Base-by-base conservation (phyloP, 306 rosid genomes). In the Leucaena leucocephala region DNA sequence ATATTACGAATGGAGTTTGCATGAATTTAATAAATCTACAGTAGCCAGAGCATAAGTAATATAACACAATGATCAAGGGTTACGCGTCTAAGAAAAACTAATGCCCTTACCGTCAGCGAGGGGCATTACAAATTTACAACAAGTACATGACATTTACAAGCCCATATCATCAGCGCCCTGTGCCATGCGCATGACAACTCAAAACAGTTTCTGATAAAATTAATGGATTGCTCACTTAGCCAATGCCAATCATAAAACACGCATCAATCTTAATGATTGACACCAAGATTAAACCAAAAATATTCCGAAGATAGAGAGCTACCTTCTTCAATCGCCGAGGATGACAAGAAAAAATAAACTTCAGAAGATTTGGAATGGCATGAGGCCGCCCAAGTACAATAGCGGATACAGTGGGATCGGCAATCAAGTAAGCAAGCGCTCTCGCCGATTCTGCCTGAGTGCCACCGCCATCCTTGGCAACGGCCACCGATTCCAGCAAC, bases 361-460 rank as follows among this genome's bases (percentile, higher is more conserved):
- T 81, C 48, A 95, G 86, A 65, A 95, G 98, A 72, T 85, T 91
- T 1, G 98, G 97, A 77, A 95, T 83, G 0, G 98, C 98, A 34
- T 83, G 82, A 82, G 97, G 99, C 77, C 99, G 75, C 16, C 91
- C 96, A 33, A 95, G 90, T 74, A 95, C 96, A 43, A 82, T 81
- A 9, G 93, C 82, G 38, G 94, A 92, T 9, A 95, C 98, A 84
- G 87, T 87, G 70, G 94, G 97, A 70, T 95, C 99, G 43, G 98
- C 87, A 54, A 95, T 90, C 87, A 95, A 86, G 87, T 90, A 91
- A 6, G 99, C 93, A 14, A 95, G 89, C 42, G 99, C 99, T 61
- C 99, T 95, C 12, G 98, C 97, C 14, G 97, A 86, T 87, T 95
- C 99, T 10, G 94, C 94, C 88, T 95, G 99, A 15, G 92, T 82